phyloP scores from a whole-genome alignment of 192 early-diverging fungal species.

The Obelidium mucronatum region DNA sequence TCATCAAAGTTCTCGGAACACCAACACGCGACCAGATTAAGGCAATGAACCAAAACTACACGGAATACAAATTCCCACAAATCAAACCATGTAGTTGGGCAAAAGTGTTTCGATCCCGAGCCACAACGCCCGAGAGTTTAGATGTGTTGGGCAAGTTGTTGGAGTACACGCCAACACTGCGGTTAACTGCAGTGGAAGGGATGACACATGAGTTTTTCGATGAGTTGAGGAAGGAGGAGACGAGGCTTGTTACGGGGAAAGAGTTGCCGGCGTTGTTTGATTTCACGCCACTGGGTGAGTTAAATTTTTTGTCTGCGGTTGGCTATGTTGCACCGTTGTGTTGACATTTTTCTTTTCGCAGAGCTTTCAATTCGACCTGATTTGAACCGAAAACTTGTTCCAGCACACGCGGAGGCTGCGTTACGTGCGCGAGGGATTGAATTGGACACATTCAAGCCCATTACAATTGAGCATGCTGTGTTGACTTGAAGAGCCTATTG shows the following conservation, averaged over 20 bases:
- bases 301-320: not conserved
- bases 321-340: not conserved
- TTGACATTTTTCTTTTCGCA: conserved; percentile 32
- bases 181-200: conserved; percentile 89
- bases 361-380: conserved; percentile 93
- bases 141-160: conserved; percentile 87
- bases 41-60: conserved; percentile 98
- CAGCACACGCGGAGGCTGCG: conserved; percentile 76
- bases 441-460: conserved; percentile 75
- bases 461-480: conserved; percentile 55
- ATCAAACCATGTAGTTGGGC: conserved; percentile 93
- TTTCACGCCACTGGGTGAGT: conserved; percentile 77
- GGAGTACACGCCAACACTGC: conserved; percentile 90
- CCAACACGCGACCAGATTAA: conserved; percentile 97
- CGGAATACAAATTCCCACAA: conserved; percentile 98
- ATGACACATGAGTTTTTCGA: conserved; percentile 98
- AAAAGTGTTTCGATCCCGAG: conserved; percentile 86
- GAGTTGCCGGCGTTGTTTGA: conserved; percentile 94
- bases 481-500: conserved; percentile 11
- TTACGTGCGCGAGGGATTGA: conserved; percentile 73
- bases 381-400: conserved; percentile 80
- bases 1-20: conserved; percentile 99
- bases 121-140: conserved; percentile 87
- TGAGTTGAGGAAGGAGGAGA: conserved; percentile 88
- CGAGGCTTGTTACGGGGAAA: conserved; percentile 84